These are phyloP conservation scores for Ascocoryne sarcoides DNA, from an alignment of 2,329 filamentous ascomycete species.

Conservation along the genomic window DNA sequence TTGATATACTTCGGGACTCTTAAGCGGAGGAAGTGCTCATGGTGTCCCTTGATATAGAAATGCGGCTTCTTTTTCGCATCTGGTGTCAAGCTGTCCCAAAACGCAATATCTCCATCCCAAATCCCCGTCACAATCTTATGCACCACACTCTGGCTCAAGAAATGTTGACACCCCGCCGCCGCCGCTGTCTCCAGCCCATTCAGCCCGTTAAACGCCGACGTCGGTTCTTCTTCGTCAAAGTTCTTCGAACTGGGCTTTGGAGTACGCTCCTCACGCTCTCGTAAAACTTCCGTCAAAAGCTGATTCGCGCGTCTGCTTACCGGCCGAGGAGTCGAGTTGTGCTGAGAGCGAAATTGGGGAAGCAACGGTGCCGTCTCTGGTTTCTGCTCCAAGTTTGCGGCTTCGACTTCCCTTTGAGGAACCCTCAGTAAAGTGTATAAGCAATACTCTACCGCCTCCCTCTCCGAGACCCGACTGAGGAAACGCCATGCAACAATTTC, in stretches of 20 bases:
- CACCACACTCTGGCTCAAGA: conserved; percentile 70
- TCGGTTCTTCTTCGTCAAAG: conserved; percentile 48
- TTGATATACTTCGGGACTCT: conserved; percentile 80
- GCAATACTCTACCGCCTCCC: conserved; percentile 66
- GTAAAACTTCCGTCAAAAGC: conserved; percentile 19
- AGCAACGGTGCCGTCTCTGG: conserved; percentile 20
- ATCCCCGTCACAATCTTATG: conserved; percentile 79
- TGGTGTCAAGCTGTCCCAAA: conserved; percentile 73
- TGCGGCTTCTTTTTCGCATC: conserved; percentile 67
- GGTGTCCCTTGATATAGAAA: conserved; percentile 58
- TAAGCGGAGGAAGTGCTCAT: conserved; percentile 67
- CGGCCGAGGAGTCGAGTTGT: conserved; percentile 13
- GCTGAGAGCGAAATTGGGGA: conserved; percentile 22
- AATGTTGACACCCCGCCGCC: conserved; percentile 73
- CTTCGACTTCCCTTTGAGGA: neutral
- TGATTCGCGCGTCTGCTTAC: conserved; percentile 19
- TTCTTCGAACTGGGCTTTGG: conserved; percentile 29
- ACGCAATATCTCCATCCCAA: conserved; percentile 79
- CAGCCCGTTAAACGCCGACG: conserved; percentile 64
- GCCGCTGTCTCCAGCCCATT: conserved; percentile 84
- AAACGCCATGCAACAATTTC: conserved; percentile 79
- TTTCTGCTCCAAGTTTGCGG: neutral
- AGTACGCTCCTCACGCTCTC: conserved; percentile 37
- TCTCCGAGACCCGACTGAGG: conserved; percentile 59
- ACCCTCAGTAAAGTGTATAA: conserved; percentile 62